Base-by-base conservation (phyloP, 2,329 filamentous ascomycete genomes). In the Paradendryphiella salina region DNA sequence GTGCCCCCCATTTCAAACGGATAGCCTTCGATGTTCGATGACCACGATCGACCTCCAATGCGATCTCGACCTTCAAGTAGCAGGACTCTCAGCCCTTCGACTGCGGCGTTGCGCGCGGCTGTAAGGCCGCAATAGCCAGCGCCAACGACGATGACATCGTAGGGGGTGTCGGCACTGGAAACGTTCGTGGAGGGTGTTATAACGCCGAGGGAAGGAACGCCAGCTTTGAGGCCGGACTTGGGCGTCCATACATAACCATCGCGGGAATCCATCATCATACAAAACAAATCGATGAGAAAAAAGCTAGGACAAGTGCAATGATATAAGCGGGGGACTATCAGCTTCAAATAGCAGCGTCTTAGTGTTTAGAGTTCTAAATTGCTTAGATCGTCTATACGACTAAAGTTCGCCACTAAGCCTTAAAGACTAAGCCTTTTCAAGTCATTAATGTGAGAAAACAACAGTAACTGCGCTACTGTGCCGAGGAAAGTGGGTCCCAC, bases 11-110 rank as follows among this genome's bases (percentile, higher is more conserved):
- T 75, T 42, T 77, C 75, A 32, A 73, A 66, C 0, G 70, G 57
- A 34, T 62, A 62, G 15, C 59, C 65, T 11, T 66, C 66, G 0
- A 72, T 71, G 1, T 71, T n/a, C 0, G 73, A 69, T 0, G 71
- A 74, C 74, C 73, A 77, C 34, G 73, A 76, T 4, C 74, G 68
- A 1, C 75, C 75, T 3, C 74, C 75, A n/a, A 77, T 73, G 3
- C 75, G 72, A 46, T 77, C 74, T 0, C 75, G 69, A 3, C 67
- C 75, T 50, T 77, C 74, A 0, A 76, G 36, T 3, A 75, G 52
- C 1, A 76, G 53, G 0, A 74, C 67, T 33, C 56, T 53, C 2
- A 60, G 29, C 8, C 64, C 64, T 31, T 61, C 58, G 6, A 56
- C 36, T 1, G 60, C 39, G 35, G 54, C 49, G 41, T 67, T 60